A percentile compares a stretch with the other conserved stretches of the same genome.
Conservation (phyloP, 2,329 filamentous ascomycete genomes). For the Nemania sp. region DNA sequence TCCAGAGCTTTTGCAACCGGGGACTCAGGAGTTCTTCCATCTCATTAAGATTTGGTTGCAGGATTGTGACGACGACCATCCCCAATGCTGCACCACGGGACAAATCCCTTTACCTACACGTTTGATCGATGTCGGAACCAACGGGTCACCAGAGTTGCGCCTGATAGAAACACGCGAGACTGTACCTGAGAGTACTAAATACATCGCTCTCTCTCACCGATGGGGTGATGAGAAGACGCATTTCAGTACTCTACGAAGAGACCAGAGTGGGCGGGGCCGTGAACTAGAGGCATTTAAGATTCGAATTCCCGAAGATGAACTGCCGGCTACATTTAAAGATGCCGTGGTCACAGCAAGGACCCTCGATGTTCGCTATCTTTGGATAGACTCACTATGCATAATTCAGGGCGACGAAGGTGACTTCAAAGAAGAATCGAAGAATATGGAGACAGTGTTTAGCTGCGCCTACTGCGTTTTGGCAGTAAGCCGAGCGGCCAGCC, state of each 20-base stretch:
- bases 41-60: constrained; percentile 31
- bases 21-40: constrained; percentile 16
- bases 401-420: constrained; percentile 38
- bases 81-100: neutral
- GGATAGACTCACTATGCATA: constrained; percentile 41
- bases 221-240: constrained; percentile 38
- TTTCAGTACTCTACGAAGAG: constrained; percentile 12
- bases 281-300: constrained; percentile 37
- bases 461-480: constrained; percentile 46
- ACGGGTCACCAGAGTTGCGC: neutral
- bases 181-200: neutral
- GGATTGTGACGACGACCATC: constrained; percentile 26
- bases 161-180: constrained; percentile 24
- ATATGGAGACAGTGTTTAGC: constrained; percentile 49
- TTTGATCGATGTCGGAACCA: constrained; percentile 30
- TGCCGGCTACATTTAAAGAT: constrained; percentile 37
- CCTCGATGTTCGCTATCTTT: constrained; percentile 29
- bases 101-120: constrained; percentile 27
- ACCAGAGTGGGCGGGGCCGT: constrained; percentile 1
- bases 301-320: constrained; percentile 4
- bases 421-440: constrained; percentile 41
- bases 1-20: constrained; percentile 19
- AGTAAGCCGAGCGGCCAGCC: constrained; percentile 34
- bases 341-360: constrained; percentile 25
- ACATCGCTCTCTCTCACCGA: constrained; percentile 41